These are phyloP conservation scores for Papiliotrema fonsecae DNA, from an alignment of 1,284 basidiomycete genomes.

Conservation along the genomic window DNA sequence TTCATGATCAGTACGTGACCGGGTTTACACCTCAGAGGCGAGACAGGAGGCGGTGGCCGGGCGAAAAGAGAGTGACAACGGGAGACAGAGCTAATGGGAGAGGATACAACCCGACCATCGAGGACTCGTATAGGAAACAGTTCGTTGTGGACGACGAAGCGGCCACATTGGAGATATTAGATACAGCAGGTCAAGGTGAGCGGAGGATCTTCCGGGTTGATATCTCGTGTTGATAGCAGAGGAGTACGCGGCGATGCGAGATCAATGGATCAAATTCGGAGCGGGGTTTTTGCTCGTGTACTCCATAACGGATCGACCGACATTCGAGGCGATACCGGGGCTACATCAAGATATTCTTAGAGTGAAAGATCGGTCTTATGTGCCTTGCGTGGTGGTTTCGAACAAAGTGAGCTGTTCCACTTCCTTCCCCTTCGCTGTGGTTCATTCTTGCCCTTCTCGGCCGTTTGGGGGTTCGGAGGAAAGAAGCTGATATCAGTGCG, in stretches of 20 bases:
- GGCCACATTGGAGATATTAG: slow-evolving; percentile 55
- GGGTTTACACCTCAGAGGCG: background rate
- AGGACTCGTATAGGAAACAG: slow-evolving; percentile 53
- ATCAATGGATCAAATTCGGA: slow-evolving; percentile 57
- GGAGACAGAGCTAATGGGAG: too few species aligned
- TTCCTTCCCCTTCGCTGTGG: background rate
- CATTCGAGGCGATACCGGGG: slow-evolving; percentile 52
- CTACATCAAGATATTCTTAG: slow-evolving; percentile 53
- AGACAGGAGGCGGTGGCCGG: too few species aligned
- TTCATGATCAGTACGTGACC: slow-evolving; percentile 52
- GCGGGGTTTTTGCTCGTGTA: slow-evolving; percentile 57
- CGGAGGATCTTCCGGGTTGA: background rate
- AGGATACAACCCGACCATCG: slow-evolving; percentile 54
- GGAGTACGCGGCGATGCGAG: slow-evolving; percentile 52
- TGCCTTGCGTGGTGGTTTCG: slow-evolving; percentile 55
- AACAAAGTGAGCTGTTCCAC: slow-evolving; percentile 27
- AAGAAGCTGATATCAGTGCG: slow-evolving; percentile 44
- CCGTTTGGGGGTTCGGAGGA: background rate
- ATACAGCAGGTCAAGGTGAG: slow-evolving; percentile 53
- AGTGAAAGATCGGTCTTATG: slow-evolving; percentile 53
- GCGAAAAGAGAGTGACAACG: too few species aligned
- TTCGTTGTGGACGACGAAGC: slow-evolving; percentile 56
- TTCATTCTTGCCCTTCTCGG: background rate
- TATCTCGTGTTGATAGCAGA: slow-evolving; percentile 12
- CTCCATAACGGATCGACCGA: slow-evolving; percentile 54